phyloP scores from a whole-genome alignment of 306 rosid species.

The Pueraria montana region DNA sequence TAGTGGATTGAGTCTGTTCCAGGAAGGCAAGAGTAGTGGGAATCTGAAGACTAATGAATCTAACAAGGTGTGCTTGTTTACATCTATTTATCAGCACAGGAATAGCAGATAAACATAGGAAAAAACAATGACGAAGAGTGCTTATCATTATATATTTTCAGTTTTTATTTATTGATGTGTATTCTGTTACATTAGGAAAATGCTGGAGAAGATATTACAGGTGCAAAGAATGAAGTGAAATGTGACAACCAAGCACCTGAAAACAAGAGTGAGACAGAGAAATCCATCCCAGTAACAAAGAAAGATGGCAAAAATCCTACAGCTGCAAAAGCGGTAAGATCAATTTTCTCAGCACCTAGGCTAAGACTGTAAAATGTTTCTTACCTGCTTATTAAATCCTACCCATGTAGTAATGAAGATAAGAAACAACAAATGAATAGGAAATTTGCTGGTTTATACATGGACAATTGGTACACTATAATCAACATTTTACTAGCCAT shows the following conservation, averaged over 20 bases:
- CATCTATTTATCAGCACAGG: constrained; percentile 8
- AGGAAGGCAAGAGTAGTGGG: constrained; percentile 72
- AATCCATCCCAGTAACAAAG: constrained; percentile 67
- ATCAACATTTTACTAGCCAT: constrained; percentile 17
- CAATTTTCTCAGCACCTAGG: constrained; percentile 35
- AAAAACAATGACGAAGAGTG: not conserved
- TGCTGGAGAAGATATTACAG: constrained; percentile 61
- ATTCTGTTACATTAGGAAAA: constrained; percentile 59
- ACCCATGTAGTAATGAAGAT: not conserved
- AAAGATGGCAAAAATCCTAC: constrained; percentile 73
- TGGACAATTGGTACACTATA: not conserved
- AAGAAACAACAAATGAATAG: constrained; percentile 2
- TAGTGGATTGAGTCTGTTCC: constrained; percentile 70
- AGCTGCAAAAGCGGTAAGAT: constrained; percentile 74
- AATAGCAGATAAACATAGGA: not conserved
- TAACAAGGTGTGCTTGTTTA: constrained; percentile 63
- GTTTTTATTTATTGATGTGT: constrained; percentile 4
- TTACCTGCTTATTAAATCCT: too few relatives aligned
- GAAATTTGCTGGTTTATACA: constrained; percentile 30
- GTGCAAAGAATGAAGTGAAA: constrained; percentile 64
- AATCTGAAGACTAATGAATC: constrained; percentile 75
- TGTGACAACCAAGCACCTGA: constrained; percentile 67
- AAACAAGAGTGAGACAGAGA: constrained; percentile 72
- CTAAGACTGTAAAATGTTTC: not conserved
- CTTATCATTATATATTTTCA: not conserved